These are phyloP conservation scores for Citrus medica DNA, from an alignment of 345 rosid genomes.

Conservation along the genomic window DNA sequence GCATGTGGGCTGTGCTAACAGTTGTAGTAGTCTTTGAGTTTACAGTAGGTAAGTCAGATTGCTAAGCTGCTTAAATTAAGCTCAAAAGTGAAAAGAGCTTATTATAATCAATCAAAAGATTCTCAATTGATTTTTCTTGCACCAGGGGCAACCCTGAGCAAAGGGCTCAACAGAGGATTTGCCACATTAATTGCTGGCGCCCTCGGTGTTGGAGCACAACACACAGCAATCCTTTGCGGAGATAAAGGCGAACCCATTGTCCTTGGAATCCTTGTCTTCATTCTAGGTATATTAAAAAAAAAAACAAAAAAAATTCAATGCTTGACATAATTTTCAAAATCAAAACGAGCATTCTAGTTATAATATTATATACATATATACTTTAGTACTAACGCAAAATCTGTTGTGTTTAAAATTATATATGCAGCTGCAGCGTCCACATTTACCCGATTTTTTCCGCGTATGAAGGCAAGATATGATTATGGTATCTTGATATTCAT, in stretches of 20 bases:
- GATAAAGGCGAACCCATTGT: slow-evolving; percentile 58
- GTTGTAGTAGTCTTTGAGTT: slow-evolving; percentile 76
- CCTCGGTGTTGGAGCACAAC: slow-evolving; percentile 62
- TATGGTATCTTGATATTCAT: slow-evolving; percentile 77
- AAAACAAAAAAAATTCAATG: no score
- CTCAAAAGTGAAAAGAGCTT: neutral
- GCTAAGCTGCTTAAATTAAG: neutral
- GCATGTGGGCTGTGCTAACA: slow-evolving; percentile 90
- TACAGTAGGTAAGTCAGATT: slow-evolving; percentile 58
- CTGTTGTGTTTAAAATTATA: neutral
- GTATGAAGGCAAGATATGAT: slow-evolving; percentile 77
- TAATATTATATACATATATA: no score
- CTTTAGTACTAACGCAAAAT: neutral
- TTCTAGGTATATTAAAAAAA: slow-evolving; percentile 36
- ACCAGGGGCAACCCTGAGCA: slow-evolving; percentile 68
- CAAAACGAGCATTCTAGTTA: neutral
- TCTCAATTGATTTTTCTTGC: neutral
- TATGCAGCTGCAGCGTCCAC: slow-evolving; percentile 59
- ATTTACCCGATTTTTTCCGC: slow-evolving; percentile 67
- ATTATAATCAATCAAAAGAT: neutral
- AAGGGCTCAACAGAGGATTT: slow-evolving; percentile 60
- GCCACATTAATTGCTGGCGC: slow-evolving; percentile 67
- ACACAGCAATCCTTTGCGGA: slow-evolving; percentile 56
- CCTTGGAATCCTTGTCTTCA: slow-evolving; percentile 64
- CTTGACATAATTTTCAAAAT: neutral